Evolutionary conservation across 1,284 basidiomycete genomes (phyloP).

Genomic region (Tilletiaria anomala): DNA sequence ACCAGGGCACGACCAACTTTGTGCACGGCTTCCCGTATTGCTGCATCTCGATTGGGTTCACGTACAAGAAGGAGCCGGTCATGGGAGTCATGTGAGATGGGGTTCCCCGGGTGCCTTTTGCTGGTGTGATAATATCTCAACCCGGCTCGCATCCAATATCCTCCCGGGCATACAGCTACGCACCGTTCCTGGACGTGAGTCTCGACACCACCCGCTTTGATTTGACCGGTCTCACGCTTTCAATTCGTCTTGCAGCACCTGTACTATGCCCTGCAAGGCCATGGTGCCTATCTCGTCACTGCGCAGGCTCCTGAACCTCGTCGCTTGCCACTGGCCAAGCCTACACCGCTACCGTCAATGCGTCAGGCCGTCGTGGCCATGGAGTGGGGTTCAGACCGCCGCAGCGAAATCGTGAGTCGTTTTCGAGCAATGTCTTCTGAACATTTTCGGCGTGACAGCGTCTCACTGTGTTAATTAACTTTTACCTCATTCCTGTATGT

Average conservation of each 20-base stretch:
- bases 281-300: constrained; percentile 58
- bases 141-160: constrained; percentile 32
- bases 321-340: constrained; percentile 50
- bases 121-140: too few relatives aligned
- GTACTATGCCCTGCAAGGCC: constrained; percentile 65
- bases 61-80: constrained; percentile 62
- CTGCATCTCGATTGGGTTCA: constrained; percentile 79
- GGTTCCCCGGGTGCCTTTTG: too few relatives aligned
- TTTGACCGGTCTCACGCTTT: too few relatives aligned
- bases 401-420: constrained; percentile 41
- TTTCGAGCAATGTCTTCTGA: too few relatives aligned
- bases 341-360: constrained; percentile 58
- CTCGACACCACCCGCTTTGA: too few relatives aligned
- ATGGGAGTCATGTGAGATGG: constrained; percentile 47
- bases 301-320: constrained; percentile 42
- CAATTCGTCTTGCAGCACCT: constrained; percentile 42
- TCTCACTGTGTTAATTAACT: too few relatives aligned
- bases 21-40: constrained; percentile 58
- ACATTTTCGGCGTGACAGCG: too few relatives aligned
- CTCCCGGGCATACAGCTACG: constrained; percentile 61
- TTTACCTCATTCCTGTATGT: too few relatives aligned
- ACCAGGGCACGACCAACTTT: constrained; percentile 1
- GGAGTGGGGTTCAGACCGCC: constrained; percentile 83
- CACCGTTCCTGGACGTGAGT: constrained; percentile 82
- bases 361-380: constrained; percentile 69